Evolutionary conservation across 2,329 filamentous ascomycete species (phyloP), one percentile per base, ranked within the genome.

Genomic region (Diaporthe nobilis): DNA sequence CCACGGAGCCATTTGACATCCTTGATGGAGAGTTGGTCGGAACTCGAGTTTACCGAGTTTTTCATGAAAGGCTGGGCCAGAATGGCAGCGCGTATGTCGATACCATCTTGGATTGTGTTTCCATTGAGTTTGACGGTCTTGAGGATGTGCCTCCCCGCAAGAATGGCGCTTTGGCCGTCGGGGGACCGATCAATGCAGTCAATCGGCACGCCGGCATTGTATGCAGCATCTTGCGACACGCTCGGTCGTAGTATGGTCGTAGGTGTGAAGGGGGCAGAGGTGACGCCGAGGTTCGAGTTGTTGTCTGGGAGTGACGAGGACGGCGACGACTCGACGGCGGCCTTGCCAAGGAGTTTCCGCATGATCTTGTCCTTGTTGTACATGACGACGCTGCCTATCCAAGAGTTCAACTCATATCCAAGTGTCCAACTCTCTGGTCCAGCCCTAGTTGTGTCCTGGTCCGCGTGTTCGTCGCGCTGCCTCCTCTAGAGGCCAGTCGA

Each of bases 21-120:
- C 78, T 89, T 89, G 77, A 93, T 92, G 49, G 91, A 92, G 67
- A 93, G 85, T 81, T 92, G 91, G 76, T 93, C 91, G 65, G 86
- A 81, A 10, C 83, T 82, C 0, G 86, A 83, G n/a, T 82, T 81
- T 1, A 81, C 77, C 3, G 82, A 83, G 68, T 83, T 86, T 71
- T 87, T 86, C 61, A 85, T 83, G 37, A 87, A 83, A 6, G 85
- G 81, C 75, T 90, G 88, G 15, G 87, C 84, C 20, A 85, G 85
- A 75, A 93, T 91, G 25, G 88, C 85, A 20, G 89, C 85, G 73
- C 91, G 88, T 75, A 93, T 80, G 79, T 93, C 91, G 75, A 91
- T 81, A 12, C 89, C 89, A 28, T 93, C 91, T 55, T 84, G 86
- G 75, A 92, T 86, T 34, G 82, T 84, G 44, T 88, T 83, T 5